A percentile compares a stretch with the other conserved stretches of the same genome.
These are phyloP conservation scores for Magnaporthales sp. DNA, from an alignment of 2,329 filamentous ascomycete species.

Conservation along the genomic window DNA sequence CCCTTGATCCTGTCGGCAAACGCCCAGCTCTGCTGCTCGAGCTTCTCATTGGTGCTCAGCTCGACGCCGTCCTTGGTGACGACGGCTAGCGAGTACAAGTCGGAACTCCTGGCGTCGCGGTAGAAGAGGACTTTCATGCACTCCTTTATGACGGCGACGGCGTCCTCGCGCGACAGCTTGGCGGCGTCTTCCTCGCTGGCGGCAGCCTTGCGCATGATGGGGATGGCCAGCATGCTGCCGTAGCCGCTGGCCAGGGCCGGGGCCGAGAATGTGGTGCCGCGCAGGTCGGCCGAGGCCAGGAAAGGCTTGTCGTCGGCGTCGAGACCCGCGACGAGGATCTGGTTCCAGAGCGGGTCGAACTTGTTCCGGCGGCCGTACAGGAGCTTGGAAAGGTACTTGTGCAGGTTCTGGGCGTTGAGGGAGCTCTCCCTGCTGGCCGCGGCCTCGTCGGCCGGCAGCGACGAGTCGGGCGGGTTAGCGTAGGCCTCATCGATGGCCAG, in stretches of 20 bases:
- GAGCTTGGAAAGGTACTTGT: slow-evolving; percentile 93
- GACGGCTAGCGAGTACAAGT: slow-evolving; percentile 84
- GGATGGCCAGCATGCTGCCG: slow-evolving; percentile 85
- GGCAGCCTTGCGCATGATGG: slow-evolving; percentile 75
- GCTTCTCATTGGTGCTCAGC: slow-evolving; percentile 72
- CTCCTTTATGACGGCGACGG: slow-evolving; percentile 74
- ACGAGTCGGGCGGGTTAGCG: slow-evolving; percentile 32
- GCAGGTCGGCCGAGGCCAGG: slow-evolving; percentile 82
- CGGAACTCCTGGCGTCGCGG: slow-evolving; percentile 85
- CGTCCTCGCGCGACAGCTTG: slow-evolving; percentile 66
- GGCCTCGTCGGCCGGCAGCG: slow-evolving; percentile 31
- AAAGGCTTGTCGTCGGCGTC: slow-evolving; percentile 76
- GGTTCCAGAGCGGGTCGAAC: slow-evolving; percentile 97
- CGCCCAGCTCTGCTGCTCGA: slow-evolving; percentile 95
- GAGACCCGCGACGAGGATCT: slow-evolving; percentile 82
- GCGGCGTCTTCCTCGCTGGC: slow-evolving; percentile 74
- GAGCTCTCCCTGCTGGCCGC: slow-evolving; percentile 38
- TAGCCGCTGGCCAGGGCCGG: slow-evolving; percentile 91
- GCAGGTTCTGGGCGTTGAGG: slow-evolving; percentile 87
- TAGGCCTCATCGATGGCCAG: slow-evolving; percentile 89
- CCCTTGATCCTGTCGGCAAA: slow-evolving; percentile 93
- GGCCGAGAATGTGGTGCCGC: slow-evolving; percentile 83
- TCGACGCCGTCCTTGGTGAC: slow-evolving; percentile 86
- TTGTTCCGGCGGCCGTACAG: slow-evolving; percentile 91
- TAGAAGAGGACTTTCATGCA: slow-evolving; percentile 99